Evolutionary conservation across 179 eudicot genomes (phyloP).

Genomic region (Drosera spatulata): DNA sequence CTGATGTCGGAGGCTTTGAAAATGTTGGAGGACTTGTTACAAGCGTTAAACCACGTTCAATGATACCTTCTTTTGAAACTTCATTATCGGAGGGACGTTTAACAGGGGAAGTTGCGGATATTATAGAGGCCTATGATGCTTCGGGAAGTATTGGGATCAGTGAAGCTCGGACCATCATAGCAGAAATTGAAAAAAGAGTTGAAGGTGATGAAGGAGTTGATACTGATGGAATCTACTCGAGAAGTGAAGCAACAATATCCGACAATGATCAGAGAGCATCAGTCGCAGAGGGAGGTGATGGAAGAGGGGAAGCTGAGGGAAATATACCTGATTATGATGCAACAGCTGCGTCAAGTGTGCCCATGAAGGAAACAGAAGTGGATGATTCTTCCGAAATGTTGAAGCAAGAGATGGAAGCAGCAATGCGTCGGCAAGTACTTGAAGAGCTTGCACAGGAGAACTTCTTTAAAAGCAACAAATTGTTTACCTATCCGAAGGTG

Average conservation of each 20-base stretch:
- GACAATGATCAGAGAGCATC: no score
- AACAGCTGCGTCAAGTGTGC: background rate
- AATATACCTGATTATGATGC: background rate
- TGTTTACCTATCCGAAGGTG: conserved; percentile 59
- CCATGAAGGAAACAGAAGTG: background rate
- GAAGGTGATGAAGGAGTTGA: background rate
- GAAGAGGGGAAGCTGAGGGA: background rate
- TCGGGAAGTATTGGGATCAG: background rate
- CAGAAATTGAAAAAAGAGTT: no score
- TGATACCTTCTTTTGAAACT: background rate
- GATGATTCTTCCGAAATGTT: conserved; percentile 31
- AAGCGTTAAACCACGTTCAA: background rate
- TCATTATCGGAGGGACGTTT: background rate
- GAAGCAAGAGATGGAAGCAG: conserved; percentile 57
- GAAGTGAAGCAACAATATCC: background rate
- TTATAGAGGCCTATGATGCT: no score
- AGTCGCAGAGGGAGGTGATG: background rate
- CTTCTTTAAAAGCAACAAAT: conserved; percentile 42
- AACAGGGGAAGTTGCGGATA: no score
- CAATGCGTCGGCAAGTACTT: conserved; percentile 33
- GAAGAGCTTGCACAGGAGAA: conserved; percentile 61
- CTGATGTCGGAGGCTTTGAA: conserved; percentile 10
- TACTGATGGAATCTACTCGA: background rate
- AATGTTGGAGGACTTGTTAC: background rate
- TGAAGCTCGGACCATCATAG: background rate